Percentiles rank a stretch among this genome's conserved stretches.
These are phyloP conservation scores for Mycena galericulata DNA, from an alignment of 768 basidiomycete genomes.

Conservation along the genomic window DNA sequence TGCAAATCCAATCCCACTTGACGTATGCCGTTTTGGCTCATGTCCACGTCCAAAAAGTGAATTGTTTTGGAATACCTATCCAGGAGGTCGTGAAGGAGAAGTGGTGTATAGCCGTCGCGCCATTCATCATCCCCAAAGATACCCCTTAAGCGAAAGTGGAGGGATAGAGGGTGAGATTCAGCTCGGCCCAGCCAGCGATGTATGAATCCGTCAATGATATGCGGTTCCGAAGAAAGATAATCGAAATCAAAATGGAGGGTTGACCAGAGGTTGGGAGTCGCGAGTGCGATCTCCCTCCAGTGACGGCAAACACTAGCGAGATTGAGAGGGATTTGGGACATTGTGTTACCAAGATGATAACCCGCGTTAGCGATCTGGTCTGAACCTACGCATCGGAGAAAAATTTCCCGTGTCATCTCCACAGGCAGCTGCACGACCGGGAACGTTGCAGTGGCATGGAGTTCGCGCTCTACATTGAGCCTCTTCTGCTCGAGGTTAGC, in stretches of 20 bases:
- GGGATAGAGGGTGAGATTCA: neutral
- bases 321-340: no score
- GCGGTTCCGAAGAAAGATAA: neutral
- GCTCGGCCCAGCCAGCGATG: neutral
- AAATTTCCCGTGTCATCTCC: conserved; percentile 14
- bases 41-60: neutral
- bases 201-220: neutral
- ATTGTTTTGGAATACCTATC: neutral
- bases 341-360: no score
- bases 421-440: conserved; percentile 1
- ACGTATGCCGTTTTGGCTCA: neutral
- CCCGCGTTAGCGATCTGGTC: no score
- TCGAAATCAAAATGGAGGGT: neutral
- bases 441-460: conserved; percentile 4
- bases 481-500: neutral
- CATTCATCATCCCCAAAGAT: neutral
- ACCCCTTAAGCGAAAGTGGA: neutral
- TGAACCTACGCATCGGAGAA: neutral
- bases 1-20: neutral
- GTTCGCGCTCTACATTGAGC: neutral
- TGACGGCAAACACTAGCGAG: conserved; percentile 12
- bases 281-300: conserved; percentile 12
- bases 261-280: conserved; percentile 16
- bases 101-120: neutral
- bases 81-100: neutral